These are phyloP conservation scores for Yarrowia phangngaensis DNA, from an alignment of 805 yeast species.

Conservation along the genomic window DNA sequence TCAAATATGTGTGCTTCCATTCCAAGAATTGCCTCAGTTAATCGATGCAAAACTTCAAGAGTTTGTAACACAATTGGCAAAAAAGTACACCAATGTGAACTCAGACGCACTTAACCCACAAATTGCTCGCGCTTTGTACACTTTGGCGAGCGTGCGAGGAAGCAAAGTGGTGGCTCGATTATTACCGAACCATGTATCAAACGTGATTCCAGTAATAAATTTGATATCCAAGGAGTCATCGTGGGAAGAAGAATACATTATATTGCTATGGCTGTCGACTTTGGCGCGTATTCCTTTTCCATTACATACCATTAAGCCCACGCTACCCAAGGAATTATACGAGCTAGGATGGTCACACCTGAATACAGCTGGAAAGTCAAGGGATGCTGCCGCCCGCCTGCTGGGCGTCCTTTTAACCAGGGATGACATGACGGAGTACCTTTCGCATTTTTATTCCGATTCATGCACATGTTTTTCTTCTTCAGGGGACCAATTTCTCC, in stretches of 20 bases:
- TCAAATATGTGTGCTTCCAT: conserved; percentile 30
- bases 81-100: conserved; percentile 7
- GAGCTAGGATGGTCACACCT: conserved; percentile 40
- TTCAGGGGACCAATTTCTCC: background rate
- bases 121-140: conserved; percentile 48
- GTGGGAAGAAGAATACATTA: conserved; percentile 51
- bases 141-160: conserved; percentile 61
- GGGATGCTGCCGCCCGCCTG: conserved; percentile 50
- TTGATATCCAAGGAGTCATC: conserved; percentile 27
- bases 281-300: conserved; percentile 72
- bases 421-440: conserved; percentile 42
- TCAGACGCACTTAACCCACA: conserved; percentile 6
- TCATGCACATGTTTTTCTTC: background rate
- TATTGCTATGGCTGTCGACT: conserved; percentile 69
- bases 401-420: conserved; percentile 55
- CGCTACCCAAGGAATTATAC: conserved; percentile 40
- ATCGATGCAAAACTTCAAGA: conserved; percentile 31
- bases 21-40: conserved; percentile 35
- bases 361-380: conserved; percentile 53
- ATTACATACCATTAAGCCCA: conserved; percentile 43
- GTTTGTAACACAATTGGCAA: conserved; percentile 25
- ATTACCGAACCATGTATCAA: conserved; percentile 56
- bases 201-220: conserved; percentile 37
- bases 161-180: conserved; percentile 56
- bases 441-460: conserved; percentile 35